Evolutionary conservation across 2,329 filamentous ascomycete species (phyloP), one percentile per base, ranked within the genome.

Genomic region (Botrytis aclada): DNA sequence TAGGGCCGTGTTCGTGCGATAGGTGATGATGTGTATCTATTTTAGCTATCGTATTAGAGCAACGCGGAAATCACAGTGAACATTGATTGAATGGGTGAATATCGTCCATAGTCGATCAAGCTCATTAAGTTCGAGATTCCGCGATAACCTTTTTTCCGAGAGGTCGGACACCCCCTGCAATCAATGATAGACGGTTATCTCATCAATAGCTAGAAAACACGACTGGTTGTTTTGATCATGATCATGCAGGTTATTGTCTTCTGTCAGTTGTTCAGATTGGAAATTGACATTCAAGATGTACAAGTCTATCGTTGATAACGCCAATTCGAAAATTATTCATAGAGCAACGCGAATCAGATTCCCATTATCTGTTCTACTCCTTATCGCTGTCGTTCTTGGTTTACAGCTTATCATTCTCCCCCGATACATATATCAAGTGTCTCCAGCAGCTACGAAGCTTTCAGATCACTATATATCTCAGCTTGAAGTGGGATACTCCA

Each of bases 361-460:
- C n/a, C 77, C 78, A 43, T 54, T 77, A 14, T 75, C 77, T 54
- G 37, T 79, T 16, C 43, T 77, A n/a, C 69, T 74, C n/a, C 45
- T 74, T 43, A 70, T 79, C 39, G 18, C 71, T 4, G 41, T 77
- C 25, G 69, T 77, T 29, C 67, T 80, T 39, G 72, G 72, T 62
- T 43, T 78, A 45, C 77, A 79, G 61, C 76, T 79, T 63, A 54
- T 77, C 32, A n/a, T 77, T 41, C 77, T 80, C 29, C 78, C 78
- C 8, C 74, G 70, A 54, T 79, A 78, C 70, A 65, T 78, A 18
- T 77, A 75, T 65, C 62, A 71, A 45, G 34, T 54, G 61, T 75
- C 75, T 29, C 74, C 75, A 18, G 74, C 65, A 43, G 72, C 74
- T 34, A 34, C 73, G 29, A 74, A 73, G 43, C 72, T 80, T 45